Evolutionary conservation across 257 asterid genomes (phyloP), one percentile per base, ranked within the genome.

Genomic region (Jacaranda copaia): DNA sequence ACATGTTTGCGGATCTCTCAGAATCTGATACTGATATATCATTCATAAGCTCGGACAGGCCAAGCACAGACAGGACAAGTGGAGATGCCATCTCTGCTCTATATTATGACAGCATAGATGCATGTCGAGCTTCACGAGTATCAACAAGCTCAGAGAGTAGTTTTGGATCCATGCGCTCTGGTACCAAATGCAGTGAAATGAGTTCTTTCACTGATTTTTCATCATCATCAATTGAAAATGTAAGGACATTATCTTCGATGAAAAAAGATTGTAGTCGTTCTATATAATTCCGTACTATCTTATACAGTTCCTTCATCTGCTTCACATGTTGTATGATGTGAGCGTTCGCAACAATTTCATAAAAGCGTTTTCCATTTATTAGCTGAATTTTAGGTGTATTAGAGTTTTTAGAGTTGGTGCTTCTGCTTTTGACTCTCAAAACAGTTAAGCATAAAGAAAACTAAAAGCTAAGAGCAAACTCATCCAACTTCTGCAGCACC

Each of bases 121-220:
- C 88, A 8, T 19, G 81, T 35, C 84, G 87, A 49, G 83, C 72
- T 16, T 84, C 90, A 20, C 77, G 93, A 52, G 59, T 85, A 8
- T 90, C 96, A n/a, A 88, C 87, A 11, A 86, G 93, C 84, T 90
- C 96, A 0, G 90, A 88, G 42, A 84, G 89, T 56, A 86, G 89
- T 68, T 84, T 69, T n/a, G 95, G 87, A 18, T 84, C 91, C 0
- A 77, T 80, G 60, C 85, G 84, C 72, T 82, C 82, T 0, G 82
- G 84, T 72, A 19, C 84, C 40, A 80, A 80, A 67, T 77, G 64
- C 72, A 87, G 88, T 62, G 96, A 88, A 19, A 0, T 77, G n/a
- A 86, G 88, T 72, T 84, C 89, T 77, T 74, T 71, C 72, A 76
- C 80, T 0, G 96, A 87, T 19, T 88, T 72, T 46, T 95, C 98